Percentiles rank a stretch among this genome's conserved stretches.
Conservation (phyloP, 1,284 basidiomycete genomes). For the Pholiota adiposa region DNA sequence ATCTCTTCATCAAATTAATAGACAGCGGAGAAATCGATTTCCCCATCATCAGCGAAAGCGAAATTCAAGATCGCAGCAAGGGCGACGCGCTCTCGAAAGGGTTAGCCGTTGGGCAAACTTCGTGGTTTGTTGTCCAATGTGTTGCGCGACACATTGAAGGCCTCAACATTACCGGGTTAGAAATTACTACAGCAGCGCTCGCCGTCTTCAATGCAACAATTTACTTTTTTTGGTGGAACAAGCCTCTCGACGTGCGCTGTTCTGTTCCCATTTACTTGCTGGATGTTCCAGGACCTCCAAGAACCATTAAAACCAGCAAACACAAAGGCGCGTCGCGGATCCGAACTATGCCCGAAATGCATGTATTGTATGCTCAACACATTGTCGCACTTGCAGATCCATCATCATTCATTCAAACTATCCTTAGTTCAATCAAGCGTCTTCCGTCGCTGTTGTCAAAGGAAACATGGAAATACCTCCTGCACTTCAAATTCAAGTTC, state of each 20-base stretch:
- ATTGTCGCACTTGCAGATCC: too few relatives aligned
- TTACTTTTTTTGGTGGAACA: constrained; percentile 29
- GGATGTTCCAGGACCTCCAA: background rate
- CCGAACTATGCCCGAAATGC: too few relatives aligned
- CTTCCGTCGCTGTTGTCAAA: background rate
- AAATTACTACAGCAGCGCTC: constrained; percentile 20
- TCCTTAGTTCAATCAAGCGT: background rate
- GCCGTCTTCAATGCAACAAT: constrained; percentile 24
- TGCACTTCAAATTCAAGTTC: background rate
- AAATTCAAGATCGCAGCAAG: too few relatives aligned
- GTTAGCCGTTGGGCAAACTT: constrained; percentile 29
- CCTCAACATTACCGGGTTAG: constrained; percentile 27
- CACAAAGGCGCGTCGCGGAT: background rate
- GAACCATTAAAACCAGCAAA: background rate
- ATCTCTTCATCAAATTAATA: constrained; percentile 8
- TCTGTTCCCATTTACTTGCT: constrained; percentile 1
- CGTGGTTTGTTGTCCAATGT: too few relatives aligned
- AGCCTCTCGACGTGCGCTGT: constrained; percentile 28
- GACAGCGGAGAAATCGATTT: background rate
- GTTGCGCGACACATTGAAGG: constrained; percentile 20
- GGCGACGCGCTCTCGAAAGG: constrained; percentile 30
- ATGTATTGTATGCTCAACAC: too few relatives aligned
- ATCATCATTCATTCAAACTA: background rate
- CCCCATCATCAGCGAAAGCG: constrained; percentile 18
- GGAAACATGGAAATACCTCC: background rate